Percentiles rank a stretch among this genome's conserved stretches.
phyloP scores from a whole-genome alignment of 192 early-diverging fungal genomes.

The Podochytrium sp. region DNA sequence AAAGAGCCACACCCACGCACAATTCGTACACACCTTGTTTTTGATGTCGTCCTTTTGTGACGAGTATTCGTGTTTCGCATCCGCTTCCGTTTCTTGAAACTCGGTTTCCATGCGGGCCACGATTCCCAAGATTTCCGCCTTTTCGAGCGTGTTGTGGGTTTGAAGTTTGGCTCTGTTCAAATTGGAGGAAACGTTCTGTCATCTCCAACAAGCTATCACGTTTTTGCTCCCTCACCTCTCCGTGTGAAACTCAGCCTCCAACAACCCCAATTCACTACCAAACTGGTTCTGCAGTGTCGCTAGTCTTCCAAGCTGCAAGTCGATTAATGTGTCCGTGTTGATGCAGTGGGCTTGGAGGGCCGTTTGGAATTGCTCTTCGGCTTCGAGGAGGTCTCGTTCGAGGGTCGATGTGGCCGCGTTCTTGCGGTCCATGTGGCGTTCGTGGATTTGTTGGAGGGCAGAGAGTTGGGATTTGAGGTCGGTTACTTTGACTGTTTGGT shows the following conservation, averaged over 20 bases:
- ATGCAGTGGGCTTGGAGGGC: constrained; percentile 60
- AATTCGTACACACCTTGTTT: constrained; percentile 50
- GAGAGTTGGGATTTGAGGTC: constrained; percentile 49
- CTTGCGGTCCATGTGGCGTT: constrained; percentile 57
- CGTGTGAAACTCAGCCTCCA: constrained; percentile 59
- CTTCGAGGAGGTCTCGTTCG: constrained; percentile 48
- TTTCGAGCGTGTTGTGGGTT: constrained; percentile 54
- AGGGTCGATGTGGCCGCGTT: constrained; percentile 44
- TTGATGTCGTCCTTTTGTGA: constrained; percentile 62
- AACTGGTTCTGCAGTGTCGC: constrained; percentile 51
- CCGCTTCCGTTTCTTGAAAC: constrained; percentile 62
- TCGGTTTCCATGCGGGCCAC: constrained; percentile 59
- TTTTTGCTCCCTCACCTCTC: constrained; percentile 52
- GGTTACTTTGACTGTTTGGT: constrained; percentile 48
- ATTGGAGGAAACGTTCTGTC: too few species aligned
- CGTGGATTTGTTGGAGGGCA: constrained; percentile 51
- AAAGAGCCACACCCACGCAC: neutral
- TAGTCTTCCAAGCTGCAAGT: constrained; percentile 55
- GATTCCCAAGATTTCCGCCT: constrained; percentile 59
- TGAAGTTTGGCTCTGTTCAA: constrained; percentile 48
- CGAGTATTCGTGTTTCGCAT: constrained; percentile 66
- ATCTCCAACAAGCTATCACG: too few species aligned
- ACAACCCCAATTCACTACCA: constrained; percentile 47
- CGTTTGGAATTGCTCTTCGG: constrained; percentile 58
- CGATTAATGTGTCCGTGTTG: constrained; percentile 60